Evolutionary conservation across 2,329 filamentous ascomycete genomes (phyloP), one percentile per base, ranked within the genome.

Genomic region (Lachnellula hyalina): DNA sequence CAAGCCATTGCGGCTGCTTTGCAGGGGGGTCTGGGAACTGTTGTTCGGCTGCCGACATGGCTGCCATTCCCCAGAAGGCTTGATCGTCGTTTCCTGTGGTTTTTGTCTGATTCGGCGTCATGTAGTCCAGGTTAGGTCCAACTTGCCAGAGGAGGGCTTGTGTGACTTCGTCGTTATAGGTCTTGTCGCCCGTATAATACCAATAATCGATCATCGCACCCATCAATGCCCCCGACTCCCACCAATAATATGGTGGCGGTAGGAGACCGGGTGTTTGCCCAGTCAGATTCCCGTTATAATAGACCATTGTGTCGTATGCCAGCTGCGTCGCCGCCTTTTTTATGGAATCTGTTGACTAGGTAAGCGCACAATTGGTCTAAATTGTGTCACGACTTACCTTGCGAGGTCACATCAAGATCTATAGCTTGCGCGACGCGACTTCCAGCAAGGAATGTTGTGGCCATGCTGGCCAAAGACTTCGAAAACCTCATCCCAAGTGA

Each of bases 121-220:
- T 92, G 68, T 87, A 94, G 67, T 93, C 85, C 54, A 83, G 75
- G 65, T 87, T 78, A 2, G 82, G 78, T 52, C 89, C 89, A 51
- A 86, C 83, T 71, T 96, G 90, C 68, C 81, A 85, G 47, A 91
- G 77, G 63, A 96, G 77, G 12, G 81, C 90, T 60, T 88, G 77
- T 36, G 77, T 78, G 15, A 83, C 81, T 42, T 89, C 73, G 15
- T 84, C 74, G 67, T 91, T 91, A 73, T 88, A 94, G 35, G 79
- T 77, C 4, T 77, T 73, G 66, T 93, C 88, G 19, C 84, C 85
- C 0, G 89, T 93, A 68, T 90, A 89, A 67, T 85, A 88, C 88
- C 89, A 95, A 70, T 94, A 94, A 65, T 94, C 88, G 51, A 95
- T 77, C 59, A 94, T 74, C 2, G 86, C 77, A 21, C 81, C 82